A percentile compares a stretch with the other conserved stretches of the same genome.
Evolutionary conservation across 495 filamentous ascomycete genomes (phyloP).

Genomic region (Lindgomyces ingoldianus): DNA sequence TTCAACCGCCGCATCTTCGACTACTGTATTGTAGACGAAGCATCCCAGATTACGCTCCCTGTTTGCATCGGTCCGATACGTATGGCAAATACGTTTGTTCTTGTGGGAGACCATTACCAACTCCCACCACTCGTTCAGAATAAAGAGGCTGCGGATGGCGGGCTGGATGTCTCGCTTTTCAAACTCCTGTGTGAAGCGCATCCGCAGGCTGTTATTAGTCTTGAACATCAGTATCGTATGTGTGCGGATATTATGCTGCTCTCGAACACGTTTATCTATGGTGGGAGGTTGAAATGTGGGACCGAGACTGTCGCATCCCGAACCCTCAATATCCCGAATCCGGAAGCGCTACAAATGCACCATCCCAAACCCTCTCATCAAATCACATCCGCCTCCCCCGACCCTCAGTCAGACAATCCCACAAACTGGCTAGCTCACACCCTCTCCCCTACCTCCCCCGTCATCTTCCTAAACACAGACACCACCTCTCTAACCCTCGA

Average conservation of each 20-base stretch:
- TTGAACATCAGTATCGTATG: slow-evolving; percentile 98
- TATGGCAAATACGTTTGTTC: slow-evolving; percentile 88
- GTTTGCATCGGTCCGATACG: slow-evolving; percentile 91
- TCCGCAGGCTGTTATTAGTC: slow-evolving; percentile 79
- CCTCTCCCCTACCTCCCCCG: slow-evolving; percentile 66
- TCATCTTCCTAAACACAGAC: slow-evolving; percentile 88
- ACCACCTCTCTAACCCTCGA: slow-evolving; percentile 61
- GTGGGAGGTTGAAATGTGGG: slow-evolving; percentile 85
- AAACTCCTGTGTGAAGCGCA: slow-evolving; percentile 87
- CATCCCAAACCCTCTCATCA: slow-evolving; percentile 39
- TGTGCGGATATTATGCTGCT: slow-evolving; percentile 93
- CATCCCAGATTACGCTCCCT: slow-evolving; percentile 93
- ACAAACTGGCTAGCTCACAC: slow-evolving; percentile 85
- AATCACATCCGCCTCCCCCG: slow-evolving; percentile 53
- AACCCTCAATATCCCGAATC: slow-evolving; percentile 60
- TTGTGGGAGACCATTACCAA: slow-evolving; percentile 96
- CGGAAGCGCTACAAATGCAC: slow-evolving; percentile 55
- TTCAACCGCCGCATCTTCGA: slow-evolving; percentile 91
- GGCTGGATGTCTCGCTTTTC: slow-evolving; percentile 90
- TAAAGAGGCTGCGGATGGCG: slow-evolving; percentile 79
- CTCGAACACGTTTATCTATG: slow-evolving; percentile 90
- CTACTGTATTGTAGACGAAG: slow-evolving; percentile 97
- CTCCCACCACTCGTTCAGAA: slow-evolving; percentile 93
- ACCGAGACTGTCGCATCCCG: slow-evolving; percentile 70
- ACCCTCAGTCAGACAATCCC: slow-evolving; percentile 47